Conservation (phyloP, 2,329 filamentous ascomycete genomes). For the Phaeoacremonium minimum region DNA sequence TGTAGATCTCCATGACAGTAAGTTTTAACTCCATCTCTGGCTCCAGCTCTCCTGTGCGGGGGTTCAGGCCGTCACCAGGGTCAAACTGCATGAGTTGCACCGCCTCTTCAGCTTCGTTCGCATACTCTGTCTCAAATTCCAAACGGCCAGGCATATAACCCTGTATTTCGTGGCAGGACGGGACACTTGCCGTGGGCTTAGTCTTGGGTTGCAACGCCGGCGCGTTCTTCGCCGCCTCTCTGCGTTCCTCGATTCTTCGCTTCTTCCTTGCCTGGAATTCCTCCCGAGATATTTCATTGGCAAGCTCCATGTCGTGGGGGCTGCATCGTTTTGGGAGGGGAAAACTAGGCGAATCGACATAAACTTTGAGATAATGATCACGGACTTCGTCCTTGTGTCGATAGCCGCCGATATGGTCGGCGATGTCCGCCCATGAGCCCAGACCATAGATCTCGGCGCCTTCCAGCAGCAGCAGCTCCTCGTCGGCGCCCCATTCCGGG, state of each 20-base stretch:
- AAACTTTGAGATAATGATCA: conserved; percentile 88
- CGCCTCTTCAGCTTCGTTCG: conserved; percentile 96
- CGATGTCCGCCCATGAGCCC: conserved; percentile 96
- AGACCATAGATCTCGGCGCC: conserved; percentile 94
- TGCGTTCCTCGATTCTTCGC: conserved; percentile 83
- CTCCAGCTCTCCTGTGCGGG: conserved; percentile 77
- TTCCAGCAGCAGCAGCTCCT: conserved; percentile 89
- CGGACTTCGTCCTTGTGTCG: conserved; percentile 92
- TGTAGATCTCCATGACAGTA: conserved; percentile 98
- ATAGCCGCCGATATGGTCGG: conserved; percentile 95
- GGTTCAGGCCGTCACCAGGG: conserved; percentile 88
- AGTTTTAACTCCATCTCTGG: conserved; percentile 97
- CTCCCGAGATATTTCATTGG: conserved; percentile 78
- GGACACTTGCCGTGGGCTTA: conserved; percentile 92
- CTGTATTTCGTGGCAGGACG: conserved; percentile 95
- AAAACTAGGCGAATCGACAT: conserved; percentile 77
- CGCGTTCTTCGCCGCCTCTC: conserved; percentile 80
- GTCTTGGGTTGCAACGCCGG: conserved; percentile 84
- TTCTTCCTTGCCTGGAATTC: conserved; percentile 94
- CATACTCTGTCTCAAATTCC: conserved; percentile 96
- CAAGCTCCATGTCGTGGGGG: conserved; percentile 73
- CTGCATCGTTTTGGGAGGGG: conserved; percentile 84
- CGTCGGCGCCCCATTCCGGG: conserved; percentile 92
- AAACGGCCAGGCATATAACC: conserved; percentile 97
- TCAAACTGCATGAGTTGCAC: conserved; percentile 99